Evolutionary conservation across 1,284 basidiomycete genomes (phyloP), one percentile per base, ranked within the genome.

Genomic region (Boletus sp.): DNA sequence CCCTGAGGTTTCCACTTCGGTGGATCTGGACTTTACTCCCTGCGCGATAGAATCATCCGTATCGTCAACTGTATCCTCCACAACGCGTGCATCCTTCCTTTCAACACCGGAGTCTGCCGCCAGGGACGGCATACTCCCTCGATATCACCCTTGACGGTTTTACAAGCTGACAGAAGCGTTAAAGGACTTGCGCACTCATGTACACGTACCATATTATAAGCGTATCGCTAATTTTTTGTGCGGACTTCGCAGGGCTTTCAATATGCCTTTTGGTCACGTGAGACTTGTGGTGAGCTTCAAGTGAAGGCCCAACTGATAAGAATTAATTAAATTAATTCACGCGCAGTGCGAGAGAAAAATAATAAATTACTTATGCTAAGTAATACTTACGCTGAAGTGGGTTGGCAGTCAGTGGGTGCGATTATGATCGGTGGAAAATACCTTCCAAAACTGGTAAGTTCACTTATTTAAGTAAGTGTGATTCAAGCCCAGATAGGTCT

Each of bases 81-180:
- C 41, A 3, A 51, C 50, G 5, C 35, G 16, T 5, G 9, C 34
- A 36, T 42, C 57, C 10, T 36, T 27, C n/a, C 16, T 41, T 41
- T 47, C 36, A 3, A 37, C 30, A 23, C 48, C 13, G 40, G 41
- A 30, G 25, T 37, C 44, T 44, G 30, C 44, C 25, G 7, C 50
- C 32, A 48, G 36, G 45, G 51, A 63, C 37, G 49, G 56, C 22
- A 49, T 45, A 41, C 63, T 61, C 36, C 63, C 66, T 29, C 54
- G 46, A 52, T 65, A 65, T 44, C 46, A 54, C 22, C 65, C 65
- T 26, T 69, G 58, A 62, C 4, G 10, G 46, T 48, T 43, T 44
- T 27, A 32, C 41, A 26, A 34, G 26, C 23, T 36, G n/a, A 34
- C 36, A 38, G 50, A 51, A 44, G 41, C 16, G 10, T 27, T 30